These are phyloP conservation scores for Talaromyces pinophilus DNA, from an alignment of 2,329 filamentous ascomycete genomes.

Conservation along the genomic window DNA sequence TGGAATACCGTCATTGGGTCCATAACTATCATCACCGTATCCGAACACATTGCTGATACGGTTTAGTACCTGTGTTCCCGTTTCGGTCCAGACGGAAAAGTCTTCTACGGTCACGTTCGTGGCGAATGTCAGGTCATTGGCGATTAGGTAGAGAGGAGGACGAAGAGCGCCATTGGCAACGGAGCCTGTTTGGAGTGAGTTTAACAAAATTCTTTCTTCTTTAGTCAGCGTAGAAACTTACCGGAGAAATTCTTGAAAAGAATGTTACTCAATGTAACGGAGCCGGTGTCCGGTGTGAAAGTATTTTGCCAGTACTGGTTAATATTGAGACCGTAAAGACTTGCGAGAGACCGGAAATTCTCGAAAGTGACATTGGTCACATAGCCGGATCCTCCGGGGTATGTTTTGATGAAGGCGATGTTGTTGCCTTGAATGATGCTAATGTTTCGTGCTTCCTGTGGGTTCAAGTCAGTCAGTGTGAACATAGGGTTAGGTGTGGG, in stretches of 20 bases:
- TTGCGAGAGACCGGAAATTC: slow-evolving; percentile 31
- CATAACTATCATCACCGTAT: slow-evolving; percentile 32
- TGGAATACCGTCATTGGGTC: slow-evolving; percentile 25
- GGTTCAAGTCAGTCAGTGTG: neutral
- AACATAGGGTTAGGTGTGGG: neutral
- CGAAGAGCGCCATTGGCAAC: slow-evolving; percentile 35
- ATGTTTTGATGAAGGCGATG: slow-evolving; percentile 45
- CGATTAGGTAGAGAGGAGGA: slow-evolving; percentile 35
- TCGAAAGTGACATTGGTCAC: slow-evolving; percentile 40
- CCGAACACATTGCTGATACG: slow-evolving; percentile 42
- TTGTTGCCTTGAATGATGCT: slow-evolving; percentile 42
- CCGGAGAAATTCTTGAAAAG: slow-evolving; percentile 35
- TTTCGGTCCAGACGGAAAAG: slow-evolving; percentile 41
- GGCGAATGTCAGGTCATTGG: slow-evolving; percentile 36
- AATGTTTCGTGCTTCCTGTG: slow-evolving; percentile 38
- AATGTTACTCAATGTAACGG: slow-evolving; percentile 30
- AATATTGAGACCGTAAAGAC: slow-evolving; percentile 30
- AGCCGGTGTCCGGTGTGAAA: slow-evolving; percentile 29
- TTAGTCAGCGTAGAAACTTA: neutral
- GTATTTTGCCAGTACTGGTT: slow-evolving; percentile 34
- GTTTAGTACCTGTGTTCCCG: slow-evolving; percentile 31
- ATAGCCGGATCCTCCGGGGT: slow-evolving; percentile 42
- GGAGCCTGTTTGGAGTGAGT: slow-evolving; percentile 28
- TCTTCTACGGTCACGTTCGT: slow-evolving; percentile 36
- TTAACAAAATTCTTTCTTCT: no score